phyloP scores from a whole-genome alignment of 2,329 filamentous ascomycete genomes.

The Sarocladiaceae sp. region DNA sequence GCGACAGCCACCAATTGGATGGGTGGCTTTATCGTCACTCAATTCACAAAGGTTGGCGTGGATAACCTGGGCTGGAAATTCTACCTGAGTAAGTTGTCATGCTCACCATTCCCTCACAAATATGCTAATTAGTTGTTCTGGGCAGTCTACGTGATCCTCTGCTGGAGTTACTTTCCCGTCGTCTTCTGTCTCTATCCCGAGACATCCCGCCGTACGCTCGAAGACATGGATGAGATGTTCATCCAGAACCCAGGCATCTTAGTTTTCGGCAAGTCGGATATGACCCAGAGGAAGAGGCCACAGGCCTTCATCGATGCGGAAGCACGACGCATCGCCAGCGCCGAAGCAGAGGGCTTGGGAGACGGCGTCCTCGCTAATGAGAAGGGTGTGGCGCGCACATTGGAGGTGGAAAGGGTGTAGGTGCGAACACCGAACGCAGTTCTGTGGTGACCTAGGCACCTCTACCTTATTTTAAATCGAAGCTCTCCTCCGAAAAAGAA shows the following conservation, averaged over 20 bases:
- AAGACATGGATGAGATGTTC: constrained; percentile 42
- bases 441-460: too few relatives aligned
- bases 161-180: constrained; percentile 28
- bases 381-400: not conserved
- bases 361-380: not conserved
- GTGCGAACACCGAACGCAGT: too few relatives aligned
- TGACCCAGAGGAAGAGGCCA: constrained; percentile 30
- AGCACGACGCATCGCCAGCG: constrained; percentile 19
- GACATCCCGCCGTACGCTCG: constrained; percentile 37
- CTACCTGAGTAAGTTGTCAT: constrained; percentile 29
- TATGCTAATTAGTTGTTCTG: not conserved
- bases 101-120: not conserved
- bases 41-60: constrained; percentile 37
- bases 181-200: constrained; percentile 46
- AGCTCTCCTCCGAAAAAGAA: too few relatives aligned
- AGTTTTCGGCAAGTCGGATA: constrained; percentile 24
- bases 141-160: constrained; percentile 26
- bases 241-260: constrained; percentile 22
- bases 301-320: constrained; percentile 30
- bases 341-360: constrained; percentile 10
- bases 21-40: constrained; percentile 33
- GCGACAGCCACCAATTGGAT: constrained; percentile 40
- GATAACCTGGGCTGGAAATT: constrained; percentile 35
- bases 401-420: constrained; percentile 4
- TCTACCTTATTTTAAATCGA: too few relatives aligned